Conservation (phyloP, 345 rosid species). For the Citrus inodora region DNA sequence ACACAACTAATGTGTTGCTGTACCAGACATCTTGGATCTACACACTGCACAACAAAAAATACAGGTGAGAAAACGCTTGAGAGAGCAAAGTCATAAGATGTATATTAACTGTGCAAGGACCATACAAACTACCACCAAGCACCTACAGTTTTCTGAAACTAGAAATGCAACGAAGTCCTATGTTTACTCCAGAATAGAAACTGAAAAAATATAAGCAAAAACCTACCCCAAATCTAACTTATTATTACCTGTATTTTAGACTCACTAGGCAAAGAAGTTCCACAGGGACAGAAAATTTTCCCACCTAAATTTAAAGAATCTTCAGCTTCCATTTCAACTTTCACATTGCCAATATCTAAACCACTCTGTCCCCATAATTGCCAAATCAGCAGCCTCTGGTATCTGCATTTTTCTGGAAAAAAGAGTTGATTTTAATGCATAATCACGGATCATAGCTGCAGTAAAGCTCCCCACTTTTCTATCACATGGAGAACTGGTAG, state of each 20-base stretch:
- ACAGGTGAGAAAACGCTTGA: not conserved
- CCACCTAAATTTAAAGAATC: slow-evolving; percentile 1
- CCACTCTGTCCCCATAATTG: slow-evolving; percentile 15
- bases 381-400: slow-evolving; percentile 24
- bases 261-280: slow-evolving; percentile 18
- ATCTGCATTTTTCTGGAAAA: slow-evolving; percentile 38
- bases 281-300: slow-evolving; percentile 34
- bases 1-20: slow-evolving; percentile 39
- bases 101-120: not conserved
- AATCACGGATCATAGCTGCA: not conserved
- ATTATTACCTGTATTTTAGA: slow-evolving; percentile 31
- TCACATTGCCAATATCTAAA: slow-evolving; percentile 9
- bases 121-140: not conserved
- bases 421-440: slow-evolving; percentile 7
- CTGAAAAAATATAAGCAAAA: not conserved
- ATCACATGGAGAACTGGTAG: not conserved
- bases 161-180: not conserved
- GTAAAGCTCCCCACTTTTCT: not conserved
- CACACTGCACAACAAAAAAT: slow-evolving; percentile 31
- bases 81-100: not conserved
- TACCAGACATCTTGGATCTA: slow-evolving; percentile 32
- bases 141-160: not conserved
- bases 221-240: not conserved
- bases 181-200: not conserved
- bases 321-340: slow-evolving; percentile 20